Percentiles rank a stretch among this genome's conserved stretches.
These are phyloP conservation scores for Kodamaea jinghongensis DNA, from an alignment of 805 yeast species.

Conservation along the genomic window DNA sequence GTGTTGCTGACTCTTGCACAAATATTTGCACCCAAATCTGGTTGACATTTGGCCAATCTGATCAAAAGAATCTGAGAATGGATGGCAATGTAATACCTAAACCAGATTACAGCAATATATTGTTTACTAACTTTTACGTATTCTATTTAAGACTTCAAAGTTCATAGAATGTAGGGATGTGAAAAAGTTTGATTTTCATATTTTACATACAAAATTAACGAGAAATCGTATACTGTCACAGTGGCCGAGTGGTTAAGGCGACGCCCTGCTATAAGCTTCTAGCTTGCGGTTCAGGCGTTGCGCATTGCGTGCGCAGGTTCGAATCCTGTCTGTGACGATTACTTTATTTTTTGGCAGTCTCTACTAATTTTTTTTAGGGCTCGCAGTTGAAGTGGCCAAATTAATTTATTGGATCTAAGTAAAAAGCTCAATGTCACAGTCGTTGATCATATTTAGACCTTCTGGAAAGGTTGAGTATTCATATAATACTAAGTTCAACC, in stretches of 20 bases:
- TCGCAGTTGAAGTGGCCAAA: neutral
- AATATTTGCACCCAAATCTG: no score
- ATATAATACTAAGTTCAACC: constrained; percentile 32
- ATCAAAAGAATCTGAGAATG: no score
- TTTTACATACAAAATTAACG: no score
- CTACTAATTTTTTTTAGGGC: neutral
- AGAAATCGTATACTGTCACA: constrained; percentile 14
- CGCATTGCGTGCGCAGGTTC: constrained; percentile 51
- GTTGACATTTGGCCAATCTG: no score
- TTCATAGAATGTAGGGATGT: no score
- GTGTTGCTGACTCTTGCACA: no score
- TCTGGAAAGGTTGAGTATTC: constrained; percentile 39
- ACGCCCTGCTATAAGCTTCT: constrained; percentile 21
- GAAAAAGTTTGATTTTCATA: no score
- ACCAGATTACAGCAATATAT: no score
- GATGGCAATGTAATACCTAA: no score
- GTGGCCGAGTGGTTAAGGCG: constrained; percentile 40
- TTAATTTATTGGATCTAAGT: neutral
- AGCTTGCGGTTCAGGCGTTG: constrained; percentile 17
- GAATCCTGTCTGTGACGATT: constrained; percentile 51
- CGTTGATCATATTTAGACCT: constrained; percentile 33
- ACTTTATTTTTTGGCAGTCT: constrained; percentile 17
- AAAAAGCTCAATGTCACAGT: constrained; percentile 35
- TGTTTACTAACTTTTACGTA: no score
- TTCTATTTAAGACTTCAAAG: no score